Percentiles rank a stretch among this genome's conserved stretches.
These are phyloP conservation scores for Streptanthus diversifolius DNA, from an alignment of 345 rosid species.

Conservation along the genomic window DNA sequence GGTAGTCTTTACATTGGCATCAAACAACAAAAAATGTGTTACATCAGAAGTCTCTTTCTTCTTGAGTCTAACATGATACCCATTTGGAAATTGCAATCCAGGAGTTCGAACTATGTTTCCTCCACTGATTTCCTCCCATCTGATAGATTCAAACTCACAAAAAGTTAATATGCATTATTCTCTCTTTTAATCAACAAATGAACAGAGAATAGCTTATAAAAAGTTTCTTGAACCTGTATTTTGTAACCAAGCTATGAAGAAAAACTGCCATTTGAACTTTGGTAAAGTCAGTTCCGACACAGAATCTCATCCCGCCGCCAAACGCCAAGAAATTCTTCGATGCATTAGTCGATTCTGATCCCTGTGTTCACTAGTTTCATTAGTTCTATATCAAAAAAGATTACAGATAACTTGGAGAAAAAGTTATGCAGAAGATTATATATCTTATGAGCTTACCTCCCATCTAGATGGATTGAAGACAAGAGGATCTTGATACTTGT, in stretches of 20 bases:
- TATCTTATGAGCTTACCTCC: constrained; percentile 51
- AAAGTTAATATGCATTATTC: constrained; percentile 21
- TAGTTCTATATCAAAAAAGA: neutral
- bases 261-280: constrained; percentile 82
- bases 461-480: constrained; percentile 86
- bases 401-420: neutral
- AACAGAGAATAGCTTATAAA: neutral
- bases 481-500: constrained; percentile 64
- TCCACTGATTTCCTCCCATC: constrained; percentile 61
- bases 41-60: constrained; percentile 34
- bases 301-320: constrained; percentile 92
- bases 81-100: constrained; percentile 84
- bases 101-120: constrained; percentile 60
- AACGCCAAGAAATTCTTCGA: constrained; percentile 86
- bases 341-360: constrained; percentile 48
- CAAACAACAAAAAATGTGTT: neutral
- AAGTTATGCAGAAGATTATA: neutral
- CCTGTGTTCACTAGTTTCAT: constrained; percentile 40
- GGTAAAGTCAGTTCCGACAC: constrained; percentile 86
- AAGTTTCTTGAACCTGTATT: constrained; percentile 50
- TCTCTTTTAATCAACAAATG: neutral
- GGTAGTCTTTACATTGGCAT: neutral
- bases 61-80: constrained; percentile 53
- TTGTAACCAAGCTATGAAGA: constrained; percentile 77
- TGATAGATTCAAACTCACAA: constrained; percentile 22